phyloP scores from a whole-genome alignment of 176 grass and related monocot genomes.

The Raddia guianensis region DNA sequence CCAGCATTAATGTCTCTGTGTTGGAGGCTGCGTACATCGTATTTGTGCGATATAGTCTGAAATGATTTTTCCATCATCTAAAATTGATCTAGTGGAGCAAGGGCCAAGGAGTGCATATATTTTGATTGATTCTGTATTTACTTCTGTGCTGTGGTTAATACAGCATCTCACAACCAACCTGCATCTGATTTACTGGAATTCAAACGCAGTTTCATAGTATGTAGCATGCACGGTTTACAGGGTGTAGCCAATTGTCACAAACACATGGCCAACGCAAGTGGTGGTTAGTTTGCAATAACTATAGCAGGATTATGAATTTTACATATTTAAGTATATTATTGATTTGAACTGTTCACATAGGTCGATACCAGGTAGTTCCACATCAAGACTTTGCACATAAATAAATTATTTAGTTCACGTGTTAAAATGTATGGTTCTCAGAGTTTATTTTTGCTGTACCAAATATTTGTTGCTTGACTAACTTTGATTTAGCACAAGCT shows the following conservation, averaged over 20 bases:
- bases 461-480: background rate
- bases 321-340: background rate
- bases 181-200: background rate
- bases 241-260: background rate
- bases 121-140: background rate
- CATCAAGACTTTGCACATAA: background rate
- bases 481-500: background rate
- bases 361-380: background rate
- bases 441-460: background rate
- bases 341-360: no score
- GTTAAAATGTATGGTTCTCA: background rate
- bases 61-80: no score
- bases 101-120: background rate
- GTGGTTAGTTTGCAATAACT: conserved; percentile 3
- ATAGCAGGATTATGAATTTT: background rate
- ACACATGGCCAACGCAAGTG: conserved; percentile 8
- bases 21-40: no score
- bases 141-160: background rate
- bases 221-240: conserved; percentile 3
- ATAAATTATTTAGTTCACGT: background rate
- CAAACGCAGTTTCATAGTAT: background rate
- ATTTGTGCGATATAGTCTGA: no score
- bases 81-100: no score
- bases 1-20: no score
- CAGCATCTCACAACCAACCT: background rate